Evolutionary conservation across 768 basidiomycete genomes (phyloP).

Genomic region (Cubamyces lactineus): DNA sequence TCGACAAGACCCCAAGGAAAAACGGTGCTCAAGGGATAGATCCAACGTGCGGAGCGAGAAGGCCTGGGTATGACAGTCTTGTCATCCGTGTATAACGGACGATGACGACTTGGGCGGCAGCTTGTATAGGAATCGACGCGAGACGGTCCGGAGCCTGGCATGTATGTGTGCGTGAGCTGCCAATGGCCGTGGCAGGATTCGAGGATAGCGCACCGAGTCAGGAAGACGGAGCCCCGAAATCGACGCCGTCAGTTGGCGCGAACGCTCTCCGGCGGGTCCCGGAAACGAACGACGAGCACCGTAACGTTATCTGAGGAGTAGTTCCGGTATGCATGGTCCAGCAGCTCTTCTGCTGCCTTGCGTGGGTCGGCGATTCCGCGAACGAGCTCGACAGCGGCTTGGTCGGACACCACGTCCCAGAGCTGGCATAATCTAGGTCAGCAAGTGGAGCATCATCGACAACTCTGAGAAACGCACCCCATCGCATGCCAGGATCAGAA

Average conservation of each 20-base stretch:
- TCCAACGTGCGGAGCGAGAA: not conserved
- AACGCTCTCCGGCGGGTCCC: slow-evolving; percentile 39
- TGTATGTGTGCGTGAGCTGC: not conserved
- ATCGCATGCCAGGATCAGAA: slow-evolving; percentile 95
- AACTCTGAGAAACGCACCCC: slow-evolving; percentile 65
- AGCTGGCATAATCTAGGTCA: slow-evolving; percentile 52
- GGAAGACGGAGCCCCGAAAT: slow-evolving; percentile 19
- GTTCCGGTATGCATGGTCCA: slow-evolving; percentile 83
- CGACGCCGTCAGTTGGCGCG: slow-evolving; percentile 22
- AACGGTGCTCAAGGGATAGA: not conserved
- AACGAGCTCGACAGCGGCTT: slow-evolving; percentile 86
- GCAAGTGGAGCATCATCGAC: not conserved
- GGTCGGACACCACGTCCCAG: slow-evolving; percentile 95
- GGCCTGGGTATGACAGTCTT: slow-evolving; percentile 11
- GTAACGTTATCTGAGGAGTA: slow-evolving; percentile 97
- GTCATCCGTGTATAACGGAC: slow-evolving; percentile 11
- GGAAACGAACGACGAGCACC: slow-evolving; percentile 86
- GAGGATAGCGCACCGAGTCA: slow-evolving; percentile 13
- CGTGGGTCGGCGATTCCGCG: slow-evolving; percentile 76
- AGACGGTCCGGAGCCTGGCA: slow-evolving; percentile 19
- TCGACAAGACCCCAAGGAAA: slow-evolving; percentile 4
- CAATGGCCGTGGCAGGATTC: not conserved
- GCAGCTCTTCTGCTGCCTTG: slow-evolving; percentile 69
- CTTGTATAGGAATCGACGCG: slow-evolving; percentile 22
- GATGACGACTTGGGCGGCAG: slow-evolving; percentile 22